Evolutionary conservation across 306 rosid genomes (phyloP).

Genomic region (Castanea crenata): DNA sequence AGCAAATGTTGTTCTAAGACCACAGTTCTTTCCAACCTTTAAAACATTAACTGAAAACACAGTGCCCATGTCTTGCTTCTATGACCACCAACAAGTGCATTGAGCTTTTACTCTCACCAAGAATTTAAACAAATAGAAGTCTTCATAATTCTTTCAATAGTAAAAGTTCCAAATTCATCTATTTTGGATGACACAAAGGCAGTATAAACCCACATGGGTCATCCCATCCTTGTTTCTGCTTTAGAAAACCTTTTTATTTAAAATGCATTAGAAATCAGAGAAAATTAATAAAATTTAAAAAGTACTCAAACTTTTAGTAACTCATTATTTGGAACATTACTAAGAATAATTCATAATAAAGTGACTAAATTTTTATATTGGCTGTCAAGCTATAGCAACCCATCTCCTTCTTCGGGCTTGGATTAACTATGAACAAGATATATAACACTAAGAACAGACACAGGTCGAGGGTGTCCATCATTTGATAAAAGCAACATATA

Average conservation of each 20-base stretch:
- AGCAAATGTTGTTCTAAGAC: background rate
- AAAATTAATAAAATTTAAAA: background rate
- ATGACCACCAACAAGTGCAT: background rate
- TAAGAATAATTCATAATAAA: no score
- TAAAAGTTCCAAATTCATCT: background rate
- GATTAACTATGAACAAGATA: no score
- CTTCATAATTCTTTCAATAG: background rate
- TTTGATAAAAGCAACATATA: background rate
- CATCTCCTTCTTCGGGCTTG: no score
- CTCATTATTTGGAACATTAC: no score
- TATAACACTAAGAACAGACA: no score
- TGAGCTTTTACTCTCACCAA: background rate
- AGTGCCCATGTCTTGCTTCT: background rate
- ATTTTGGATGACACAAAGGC: background rate
- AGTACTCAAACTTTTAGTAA: background rate
- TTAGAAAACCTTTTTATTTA: background rate
- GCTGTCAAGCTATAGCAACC: no score
- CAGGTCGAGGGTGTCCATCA: background rate
- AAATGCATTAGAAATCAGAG: background rate
- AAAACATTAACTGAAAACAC: background rate
- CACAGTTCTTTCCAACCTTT: background rate
- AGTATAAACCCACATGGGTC: background rate
- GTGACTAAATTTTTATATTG: no score
- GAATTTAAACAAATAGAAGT: background rate
- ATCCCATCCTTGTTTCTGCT: no score